A percentile compares a stretch with the other conserved stretches of the same genome.
These are phyloP conservation scores for Meira miltonrushii DNA, from an alignment of 1,284 basidiomycete species.

Conservation along the genomic window DNA sequence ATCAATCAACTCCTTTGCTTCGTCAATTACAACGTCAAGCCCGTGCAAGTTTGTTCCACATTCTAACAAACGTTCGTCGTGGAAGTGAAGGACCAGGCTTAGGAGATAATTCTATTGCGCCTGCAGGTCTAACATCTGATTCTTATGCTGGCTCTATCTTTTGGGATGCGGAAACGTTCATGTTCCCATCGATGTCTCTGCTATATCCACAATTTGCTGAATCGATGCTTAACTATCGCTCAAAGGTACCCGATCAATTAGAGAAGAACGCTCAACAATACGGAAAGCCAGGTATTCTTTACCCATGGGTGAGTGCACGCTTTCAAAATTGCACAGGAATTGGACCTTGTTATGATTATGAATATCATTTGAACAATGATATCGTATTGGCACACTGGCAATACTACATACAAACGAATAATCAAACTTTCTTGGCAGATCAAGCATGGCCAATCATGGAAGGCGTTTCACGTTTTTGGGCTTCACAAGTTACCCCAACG, in stretches of 20 bases:
- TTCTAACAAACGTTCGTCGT: conserved; percentile 29
- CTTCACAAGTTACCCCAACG: conserved; percentile 19
- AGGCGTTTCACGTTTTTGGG: conserved; percentile 28
- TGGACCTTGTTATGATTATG: conserved; percentile 23
- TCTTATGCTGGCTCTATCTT: conserved; percentile 22
- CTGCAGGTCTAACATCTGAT: conserved; percentile 37
- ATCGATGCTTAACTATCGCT: conserved; percentile 34
- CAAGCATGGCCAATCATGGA: conserved; percentile 36
- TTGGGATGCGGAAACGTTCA: conserved; percentile 41
- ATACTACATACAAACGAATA: conserved; percentile 32
- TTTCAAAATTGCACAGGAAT: conserved; percentile 24
- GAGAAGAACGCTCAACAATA: conserved; percentile 14
- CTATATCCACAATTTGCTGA: conserved; percentile 31
- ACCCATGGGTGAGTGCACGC: conserved; percentile 35
- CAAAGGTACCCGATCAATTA: conserved; percentile 11
- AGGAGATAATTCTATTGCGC: conserved; percentile 42
- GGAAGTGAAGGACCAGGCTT: conserved; percentile 27
- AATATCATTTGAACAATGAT: conserved; percentile 43
- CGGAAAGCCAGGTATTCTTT: conserved; percentile 26
- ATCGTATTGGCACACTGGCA: conserved; percentile 29
- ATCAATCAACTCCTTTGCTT: conserved; percentile 11
- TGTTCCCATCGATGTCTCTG: conserved; percentile 33
- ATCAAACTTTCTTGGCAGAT: conserved; percentile 29
- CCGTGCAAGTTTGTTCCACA: conserved; percentile 32
- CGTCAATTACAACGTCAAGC: conserved; percentile 27